These are phyloP conservation scores for Selaginella tamariscina DNA, from an alignment of 75 land plant genomes.

Conservation along the genomic window DNA sequence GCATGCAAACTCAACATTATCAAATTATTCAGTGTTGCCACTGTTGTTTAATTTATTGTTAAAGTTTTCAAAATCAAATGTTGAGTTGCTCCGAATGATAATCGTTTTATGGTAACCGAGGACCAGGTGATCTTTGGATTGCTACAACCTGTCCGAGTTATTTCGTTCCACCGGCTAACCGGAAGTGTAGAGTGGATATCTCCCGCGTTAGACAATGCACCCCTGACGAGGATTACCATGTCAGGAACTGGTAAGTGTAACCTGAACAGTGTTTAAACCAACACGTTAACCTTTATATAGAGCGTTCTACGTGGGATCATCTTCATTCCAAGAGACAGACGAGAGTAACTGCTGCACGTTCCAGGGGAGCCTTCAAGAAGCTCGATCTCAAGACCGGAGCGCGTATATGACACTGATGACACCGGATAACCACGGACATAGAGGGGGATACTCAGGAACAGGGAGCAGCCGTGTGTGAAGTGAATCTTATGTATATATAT, in stretches of 20 bases:
- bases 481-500: slow-evolving; percentile 31
- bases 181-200: slow-evolving; percentile 30
- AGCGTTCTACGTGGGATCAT: slow-evolving; percentile 3
- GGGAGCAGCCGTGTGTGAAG: slow-evolving; percentile 43
- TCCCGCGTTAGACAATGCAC: slow-evolving; percentile 17
- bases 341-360: slow-evolving; percentile 22
- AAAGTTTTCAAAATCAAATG: no score
- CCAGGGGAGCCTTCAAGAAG: slow-evolving; percentile 13
- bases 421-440: slow-evolving; percentile 20
- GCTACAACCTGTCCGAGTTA: slow-evolving; percentile 24
- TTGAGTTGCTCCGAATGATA: no score
- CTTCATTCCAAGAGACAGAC: slow-evolving; percentile 23
- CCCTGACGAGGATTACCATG: slow-evolving; percentile 21
- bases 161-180: slow-evolving; percentile 19
- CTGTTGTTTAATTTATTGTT: no score
- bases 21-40: no score
- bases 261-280: background rate
- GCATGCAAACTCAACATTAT: no score
- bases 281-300: background rate
- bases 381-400: slow-evolving; percentile 23
- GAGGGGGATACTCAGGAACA: slow-evolving; percentile 28
- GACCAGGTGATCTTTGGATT: slow-evolving; percentile 27
- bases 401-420: slow-evolving; percentile 29
- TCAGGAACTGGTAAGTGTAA: slow-evolving; percentile 37
- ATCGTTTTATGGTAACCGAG: slow-evolving; percentile 9